Base-by-base conservation (phyloP, 192 early-diverging fungal genomes). In the Mortierella claussenii region DNA sequence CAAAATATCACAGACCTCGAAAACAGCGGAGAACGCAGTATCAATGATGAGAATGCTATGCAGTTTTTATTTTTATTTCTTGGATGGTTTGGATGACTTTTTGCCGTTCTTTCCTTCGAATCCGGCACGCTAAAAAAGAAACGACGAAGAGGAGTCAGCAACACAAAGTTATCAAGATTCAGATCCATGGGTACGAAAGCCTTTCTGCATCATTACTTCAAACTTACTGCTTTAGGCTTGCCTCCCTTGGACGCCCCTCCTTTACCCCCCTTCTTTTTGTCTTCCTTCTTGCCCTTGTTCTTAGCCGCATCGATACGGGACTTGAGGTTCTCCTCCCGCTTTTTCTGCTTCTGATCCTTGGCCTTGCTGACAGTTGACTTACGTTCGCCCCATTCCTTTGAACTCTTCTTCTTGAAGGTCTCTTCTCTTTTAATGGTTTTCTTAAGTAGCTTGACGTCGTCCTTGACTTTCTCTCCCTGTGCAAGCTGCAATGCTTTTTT, bases 381-480 rank as follows among this genome's bases (percentile, higher is more conserved):
- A 46, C 97, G 89, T 32, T 95, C 88, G 20, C 78, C 71, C 97
- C 97, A 98, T 50, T 91, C 89, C 51, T 89, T 82, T 26, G 86
- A 68, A 62, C 92, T 94, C 90, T 94, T 97, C 71, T 78, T 81
- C 89, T 98, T 98, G 54, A 81, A 65, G 65, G 92, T 85, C 59
- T 94, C 89, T 60, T 91, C 85, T 46, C 93, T 89, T 78, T 95
- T 96, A 43, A 98, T 87, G 0, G 92, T 92, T 81, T 96, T 96
- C 81, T 97, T 95, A 34, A 98, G 84, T 40, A 97, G 80, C 71
- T 89, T 93, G 55, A 89, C 69, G 47, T 98, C 93, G 74, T 98
- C 97, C 81, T 95, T 94, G 58, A 97, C 86, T 81, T 95, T 96
- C 69, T 95, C 92, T 63, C 97, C 97, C 62, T 86, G 82, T 3